Conservation (phyloP, 257 asterid genomes). For the Forsythia suspensa region DNA sequence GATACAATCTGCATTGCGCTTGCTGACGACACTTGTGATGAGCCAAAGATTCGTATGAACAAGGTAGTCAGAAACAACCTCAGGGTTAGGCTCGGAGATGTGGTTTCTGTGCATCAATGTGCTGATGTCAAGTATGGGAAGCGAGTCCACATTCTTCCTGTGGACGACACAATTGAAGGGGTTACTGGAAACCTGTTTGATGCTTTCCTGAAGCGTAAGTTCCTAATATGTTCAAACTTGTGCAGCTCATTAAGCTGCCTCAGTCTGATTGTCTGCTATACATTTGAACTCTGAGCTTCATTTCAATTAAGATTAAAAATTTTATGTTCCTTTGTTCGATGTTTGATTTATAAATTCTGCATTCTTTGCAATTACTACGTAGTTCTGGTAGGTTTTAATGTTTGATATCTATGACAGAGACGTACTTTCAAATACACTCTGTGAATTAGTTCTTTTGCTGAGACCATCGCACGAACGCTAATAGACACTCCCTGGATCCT, state of each 20-base stretch:
- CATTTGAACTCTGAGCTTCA: background rate
- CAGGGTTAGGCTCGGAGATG: conserved; percentile 88
- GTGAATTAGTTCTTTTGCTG: no score
- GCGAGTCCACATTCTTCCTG: conserved; percentile 83
- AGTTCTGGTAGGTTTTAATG: no score
- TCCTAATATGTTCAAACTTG: conserved; percentile 2
- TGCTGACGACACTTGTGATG: conserved; percentile 77
- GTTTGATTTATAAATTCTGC: background rate
- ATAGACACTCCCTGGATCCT: background rate
- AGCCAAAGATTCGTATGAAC: conserved; percentile 80
- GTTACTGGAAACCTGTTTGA: conserved; percentile 79
- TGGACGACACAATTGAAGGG: conserved; percentile 78
- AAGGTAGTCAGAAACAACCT: conserved; percentile 77
- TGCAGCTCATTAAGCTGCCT: background rate
- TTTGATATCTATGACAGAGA: no score
- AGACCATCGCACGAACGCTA: no score
- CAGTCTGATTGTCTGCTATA: background rate
- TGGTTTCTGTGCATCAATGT: conserved; percentile 81
- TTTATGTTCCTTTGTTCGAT: background rate
- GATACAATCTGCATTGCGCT: conserved; percentile 76
- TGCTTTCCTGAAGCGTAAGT: conserved; percentile 71
- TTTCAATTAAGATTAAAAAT: background rate
- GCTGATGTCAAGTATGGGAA: conserved; percentile 87
- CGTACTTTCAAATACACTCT: no score
- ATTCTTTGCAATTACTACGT: background rate